Evolutionary conservation across 495 filamentous ascomycete species (phyloP), one percentile per base, ranked within the genome.

Genomic region (Neurospora intermedia): DNA sequence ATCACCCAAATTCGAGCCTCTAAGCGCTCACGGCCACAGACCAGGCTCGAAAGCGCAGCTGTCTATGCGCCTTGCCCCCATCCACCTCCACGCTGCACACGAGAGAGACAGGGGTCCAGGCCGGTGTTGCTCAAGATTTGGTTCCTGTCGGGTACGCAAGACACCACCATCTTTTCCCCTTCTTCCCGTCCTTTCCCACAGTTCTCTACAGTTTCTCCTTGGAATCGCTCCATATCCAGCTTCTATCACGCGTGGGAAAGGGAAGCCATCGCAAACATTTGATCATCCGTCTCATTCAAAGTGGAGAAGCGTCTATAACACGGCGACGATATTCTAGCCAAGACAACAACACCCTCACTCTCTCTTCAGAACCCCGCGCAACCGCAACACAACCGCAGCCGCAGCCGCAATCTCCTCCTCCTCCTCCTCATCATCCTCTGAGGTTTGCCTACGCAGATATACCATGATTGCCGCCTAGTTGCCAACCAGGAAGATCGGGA

Each of bases 381-480:
- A n/a, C 62, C 72, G 73, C 76, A 76, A 72, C 35, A 38, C 35
- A 38, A 38, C 35, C 35, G 35, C 35, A 38, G 35, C 71, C 76
- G 73, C 76, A 74, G 59, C 69, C 39, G 20, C 54, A 62, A 62
- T 35, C 39, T 9, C 54, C 54, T 66, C 15, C 13, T 66, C 31
- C 27, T 62, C 15, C 20, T 54, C 45, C 9, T 46, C 46, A 13
- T 62, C 27, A 27, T 66, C 27, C 54, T 35, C 27, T 66, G 23
- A 66, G 54, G 27, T 66, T 62, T 38, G 27, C 54, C 54, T 66
- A 18, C 54, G 23, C 54, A 66, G 54, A 66, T 38, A 66, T 35
- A 69, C 46, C 66, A 79, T 80, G 78, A 73, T 38, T 71, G 75
- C 74, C 74, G 75, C 77, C 77, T 78, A 71, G 35, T 70, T 31